A percentile compares a stretch with the other conserved stretches of the same genome.
These are phyloP conservation scores for Monilinia aucupariae DNA, from an alignment of 2,329 filamentous ascomycete species.

Conservation along the genomic window DNA sequence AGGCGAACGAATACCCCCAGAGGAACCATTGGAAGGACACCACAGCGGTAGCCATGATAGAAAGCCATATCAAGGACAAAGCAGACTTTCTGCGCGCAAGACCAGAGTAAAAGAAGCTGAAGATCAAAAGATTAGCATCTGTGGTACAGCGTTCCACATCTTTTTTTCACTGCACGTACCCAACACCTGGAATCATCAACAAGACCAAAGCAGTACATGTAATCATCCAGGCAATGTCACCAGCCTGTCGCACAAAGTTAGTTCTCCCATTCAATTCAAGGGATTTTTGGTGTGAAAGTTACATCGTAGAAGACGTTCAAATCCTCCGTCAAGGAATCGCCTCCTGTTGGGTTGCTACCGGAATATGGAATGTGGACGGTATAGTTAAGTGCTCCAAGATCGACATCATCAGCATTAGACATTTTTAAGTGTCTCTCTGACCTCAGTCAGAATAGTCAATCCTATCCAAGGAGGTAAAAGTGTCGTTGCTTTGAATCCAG, in stretches of 20 bases:
- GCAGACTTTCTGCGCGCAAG: constrained; percentile 85
- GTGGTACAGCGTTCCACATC: constrained; percentile 16
- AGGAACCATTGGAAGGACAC: constrained; percentile 86
- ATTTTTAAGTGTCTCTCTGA: constrained; percentile 14
- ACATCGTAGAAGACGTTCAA: constrained; percentile 83
- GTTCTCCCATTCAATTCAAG: constrained; percentile 43
- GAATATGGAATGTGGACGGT: constrained; percentile 45
- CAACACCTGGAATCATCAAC: constrained; percentile 90
- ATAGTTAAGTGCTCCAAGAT: constrained; percentile 44
- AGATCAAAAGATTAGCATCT: constrained; percentile 21
- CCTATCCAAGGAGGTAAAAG: neutral
- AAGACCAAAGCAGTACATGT: constrained; percentile 75
- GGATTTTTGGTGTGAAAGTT: constrained; percentile 24
- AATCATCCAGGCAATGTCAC: constrained; percentile 83
- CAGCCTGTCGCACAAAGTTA: constrained; percentile 49
- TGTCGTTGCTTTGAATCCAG: neutral
- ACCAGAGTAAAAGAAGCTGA: constrained; percentile 81
- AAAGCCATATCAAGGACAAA: constrained; percentile 84
- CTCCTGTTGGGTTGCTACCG: constrained; percentile 51
- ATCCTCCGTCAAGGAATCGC: constrained; percentile 57
- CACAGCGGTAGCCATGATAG: constrained; percentile 77
- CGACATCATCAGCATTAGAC: constrained; percentile 37
- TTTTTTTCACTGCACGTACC: constrained; percentile 42
- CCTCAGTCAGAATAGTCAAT: neutral
- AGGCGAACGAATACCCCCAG: constrained; percentile 36